These are phyloP conservation scores for Populus tremula DNA, from an alignment of 345 rosid genomes.

Conservation along the genomic window DNA sequence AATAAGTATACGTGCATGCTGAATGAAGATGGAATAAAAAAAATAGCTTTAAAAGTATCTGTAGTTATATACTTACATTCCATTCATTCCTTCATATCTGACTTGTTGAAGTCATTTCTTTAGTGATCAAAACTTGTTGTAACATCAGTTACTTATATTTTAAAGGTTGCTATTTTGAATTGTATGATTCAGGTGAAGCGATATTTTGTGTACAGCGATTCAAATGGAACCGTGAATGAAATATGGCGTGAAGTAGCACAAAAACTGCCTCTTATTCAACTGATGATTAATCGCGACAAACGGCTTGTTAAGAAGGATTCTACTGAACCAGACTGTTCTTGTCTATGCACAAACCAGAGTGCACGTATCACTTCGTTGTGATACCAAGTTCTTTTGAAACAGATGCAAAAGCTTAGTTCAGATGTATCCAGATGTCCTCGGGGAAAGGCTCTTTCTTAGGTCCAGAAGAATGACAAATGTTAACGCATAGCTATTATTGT, in stretches of 20 bases:
- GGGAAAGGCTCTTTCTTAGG: neutral
- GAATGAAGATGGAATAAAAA: neutral
- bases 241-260: conserved; percentile 83
- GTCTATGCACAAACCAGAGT: conserved; percentile 74
- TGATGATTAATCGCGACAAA: conserved; percentile 82
- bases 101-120: neutral
- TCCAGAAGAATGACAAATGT: neutral
- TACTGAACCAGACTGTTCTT: conserved; percentile 63
- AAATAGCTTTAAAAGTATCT: neutral
- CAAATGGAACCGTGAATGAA: conserved; percentile 81
- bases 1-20: neutral
- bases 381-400: conserved; percentile 4
- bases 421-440: neutral
- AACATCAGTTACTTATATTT: neutral
- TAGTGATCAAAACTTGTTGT: neutral
- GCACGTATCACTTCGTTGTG: conserved; percentile 45
- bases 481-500: neutral
- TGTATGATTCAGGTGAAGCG: conserved; percentile 57
- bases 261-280: conserved; percentile 78
- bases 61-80: neutral
- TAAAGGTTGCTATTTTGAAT: neutral
- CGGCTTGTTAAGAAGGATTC: conserved; percentile 57
- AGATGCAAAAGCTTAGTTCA: neutral
- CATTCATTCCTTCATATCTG: too few species aligned
- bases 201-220: conserved; percentile 57